Evolutionary conservation across 176 grass and related monocot genomes (phyloP), one percentile per base, ranked within the genome.

Genomic region (Triticum dicoccoides): DNA sequence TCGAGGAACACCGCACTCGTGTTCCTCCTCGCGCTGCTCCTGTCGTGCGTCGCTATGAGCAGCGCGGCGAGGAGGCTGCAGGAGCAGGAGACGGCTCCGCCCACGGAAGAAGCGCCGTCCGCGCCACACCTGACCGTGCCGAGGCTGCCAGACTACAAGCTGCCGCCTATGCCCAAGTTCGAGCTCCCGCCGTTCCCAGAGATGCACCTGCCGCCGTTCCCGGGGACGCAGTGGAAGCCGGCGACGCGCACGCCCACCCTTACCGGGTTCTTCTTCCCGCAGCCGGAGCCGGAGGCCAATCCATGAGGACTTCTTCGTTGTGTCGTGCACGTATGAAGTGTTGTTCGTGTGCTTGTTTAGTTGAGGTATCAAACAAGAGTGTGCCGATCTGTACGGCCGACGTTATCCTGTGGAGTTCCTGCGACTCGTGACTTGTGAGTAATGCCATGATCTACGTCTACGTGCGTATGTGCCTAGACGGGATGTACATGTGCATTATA

Each of bases 241-340:
- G 41, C 64, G 6, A 17, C 29, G 73, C 44, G 27, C 13, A 32
- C 66, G 0, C 79, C 79, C 63, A 33, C 17, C 63, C 20, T 68
- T 13, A 63, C 63, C 5, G 87, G 83, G 64, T 58, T 38, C 61
- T 73, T 82, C 79, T 87, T 82, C 23, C 79, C 79, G 1, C 54
- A 72, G 73, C 75, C 86, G 10, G 86, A 82, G 58, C 24, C 72
- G 15, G 9, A 89, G 75, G 62, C 87, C 80, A 75, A 8, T 66
- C 54, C 54, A 59, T 59, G 27, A 66, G 7, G 41, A 5, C 39
- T 74, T 7, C 14, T 25, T 3, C 3, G 41, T 47, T 27, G 41
- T 75, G 8, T 21, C 15, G 15, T 54, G 51, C 51, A 17, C 51
- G 45, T 54, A 54, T 54, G 51, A 6, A 54, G 15, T 5, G 56